A percentile compares a stretch with the other conserved stretches of the same genome.
Evolutionary conservation across 768 basidiomycete species (phyloP).

Genomic region (Tricholoma hemisulphureum): DNA sequence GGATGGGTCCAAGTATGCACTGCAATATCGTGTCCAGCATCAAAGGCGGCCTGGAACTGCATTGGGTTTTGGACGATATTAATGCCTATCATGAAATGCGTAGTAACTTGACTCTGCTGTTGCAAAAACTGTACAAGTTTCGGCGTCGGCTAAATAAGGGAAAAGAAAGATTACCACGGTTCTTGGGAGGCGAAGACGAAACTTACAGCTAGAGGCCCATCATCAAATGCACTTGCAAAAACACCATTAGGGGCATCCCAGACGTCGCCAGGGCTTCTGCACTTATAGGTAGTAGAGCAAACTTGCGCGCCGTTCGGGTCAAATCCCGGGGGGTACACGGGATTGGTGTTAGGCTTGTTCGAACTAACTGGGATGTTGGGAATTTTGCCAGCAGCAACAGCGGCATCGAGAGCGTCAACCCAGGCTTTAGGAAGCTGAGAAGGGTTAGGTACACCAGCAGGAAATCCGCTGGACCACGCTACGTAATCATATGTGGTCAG

Average conservation of each 20-base stretch:
- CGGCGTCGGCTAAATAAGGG: slow-evolving; percentile 33
- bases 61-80: slow-evolving; percentile 64
- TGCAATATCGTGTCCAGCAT: slow-evolving; percentile 44
- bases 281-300: slow-evolving; percentile 79
- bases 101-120: slow-evolving; percentile 64
- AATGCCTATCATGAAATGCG: slow-evolving; percentile 88
- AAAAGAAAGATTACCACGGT: slow-evolving; percentile 4
- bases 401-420: slow-evolving; percentile 67
- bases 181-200: not conserved
- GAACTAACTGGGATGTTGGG: slow-evolving; percentile 61
- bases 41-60: slow-evolving; percentile 54
- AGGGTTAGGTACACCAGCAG: slow-evolving; percentile 47
- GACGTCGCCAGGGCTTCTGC: slow-evolving; percentile 57
- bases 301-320: slow-evolving; percentile 49
- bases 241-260: slow-evolving; percentile 76
- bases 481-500: slow-evolving; percentile 1
- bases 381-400: slow-evolving; percentile 67
- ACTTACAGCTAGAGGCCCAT: slow-evolving; percentile 62
- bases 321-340: slow-evolving; percentile 44
- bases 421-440: slow-evolving; percentile 61
- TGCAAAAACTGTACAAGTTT: slow-evolving; percentile 65
- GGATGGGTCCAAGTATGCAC: slow-evolving; percentile 73
- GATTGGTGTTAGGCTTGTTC: slow-evolving; percentile 34
- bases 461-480: slow-evolving; percentile 69
- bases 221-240: slow-evolving; percentile 72